A percentile compares a stretch with the other conserved stretches of the same genome.
Evolutionary conservation across 768 basidiomycete genomes (phyloP).

Genomic region (Psilocybe tampanensis): DNA sequence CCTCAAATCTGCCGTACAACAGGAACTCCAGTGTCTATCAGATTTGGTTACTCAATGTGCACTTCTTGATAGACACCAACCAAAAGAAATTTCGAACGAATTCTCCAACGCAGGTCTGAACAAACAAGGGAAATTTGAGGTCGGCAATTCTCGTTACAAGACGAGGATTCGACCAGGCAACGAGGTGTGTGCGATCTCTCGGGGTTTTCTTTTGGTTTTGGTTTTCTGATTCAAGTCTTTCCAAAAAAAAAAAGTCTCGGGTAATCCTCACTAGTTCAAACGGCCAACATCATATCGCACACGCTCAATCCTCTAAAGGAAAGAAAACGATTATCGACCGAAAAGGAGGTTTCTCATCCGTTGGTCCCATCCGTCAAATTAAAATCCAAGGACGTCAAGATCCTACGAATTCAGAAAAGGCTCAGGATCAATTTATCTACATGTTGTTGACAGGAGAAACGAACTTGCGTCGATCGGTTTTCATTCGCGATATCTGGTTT

Average conservation of each 20-base stretch:
- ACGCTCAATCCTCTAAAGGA: slow-evolving; percentile 32
- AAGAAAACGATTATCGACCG: slow-evolving; percentile 37
- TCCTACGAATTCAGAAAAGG: slow-evolving; percentile 39
- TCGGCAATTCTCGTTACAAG: slow-evolving; percentile 44
- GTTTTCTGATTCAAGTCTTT: not conserved
- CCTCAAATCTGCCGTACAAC: not conserved
- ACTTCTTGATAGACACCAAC: slow-evolving; percentile 32
- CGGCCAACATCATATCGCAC: slow-evolving; percentile 34
- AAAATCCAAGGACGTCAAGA: slow-evolving; percentile 44
- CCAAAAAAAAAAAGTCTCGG: slow-evolving; percentile 29
- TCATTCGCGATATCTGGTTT: slow-evolving; percentile 46
- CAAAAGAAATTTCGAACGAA: slow-evolving; percentile 35
- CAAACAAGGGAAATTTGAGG: slow-evolving; percentile 28
- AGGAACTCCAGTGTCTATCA: slow-evolving; percentile 36
- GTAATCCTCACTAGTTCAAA: slow-evolving; percentile 35
- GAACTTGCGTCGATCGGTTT: slow-evolving; percentile 28
- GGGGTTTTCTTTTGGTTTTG: not conserved
- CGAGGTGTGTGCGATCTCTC: slow-evolving; percentile 33
- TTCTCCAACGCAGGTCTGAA: slow-evolving; percentile 27
- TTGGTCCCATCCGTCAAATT: slow-evolving; percentile 31
- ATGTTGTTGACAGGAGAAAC: slow-evolving; percentile 33
- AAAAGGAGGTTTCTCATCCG: slow-evolving; percentile 3
- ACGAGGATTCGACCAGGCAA: slow-evolving; percentile 36
- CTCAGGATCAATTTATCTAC: slow-evolving; percentile 39
- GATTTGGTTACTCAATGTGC: slow-evolving; percentile 32